These are phyloP conservation scores for Arachis stenosperma DNA, from an alignment of 306 rosid genomes.

Conservation along the genomic window DNA sequence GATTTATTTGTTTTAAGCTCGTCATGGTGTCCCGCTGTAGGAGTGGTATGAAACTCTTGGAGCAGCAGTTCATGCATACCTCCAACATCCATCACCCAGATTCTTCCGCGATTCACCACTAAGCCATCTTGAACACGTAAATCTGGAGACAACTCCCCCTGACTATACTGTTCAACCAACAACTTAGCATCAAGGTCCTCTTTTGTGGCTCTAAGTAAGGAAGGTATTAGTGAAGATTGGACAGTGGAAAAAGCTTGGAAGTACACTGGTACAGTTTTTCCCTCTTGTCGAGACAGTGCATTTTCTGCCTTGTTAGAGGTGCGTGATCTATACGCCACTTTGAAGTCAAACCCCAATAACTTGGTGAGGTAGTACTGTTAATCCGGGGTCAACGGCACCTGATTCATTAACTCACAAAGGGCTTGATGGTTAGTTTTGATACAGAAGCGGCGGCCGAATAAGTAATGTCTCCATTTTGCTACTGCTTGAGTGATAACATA, in stretches of 20 bases:
- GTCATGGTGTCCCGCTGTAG: neutral
- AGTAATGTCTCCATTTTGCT: neutral
- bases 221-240: neutral
- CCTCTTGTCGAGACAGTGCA: neutral
- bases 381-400: neutral
- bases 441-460: neutral
- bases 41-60: neutral
- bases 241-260: too few relatives aligned
- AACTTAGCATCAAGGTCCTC: too few relatives aligned
- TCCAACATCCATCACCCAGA: neutral
- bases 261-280: fast-evolving
- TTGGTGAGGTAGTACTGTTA: too few relatives aligned
- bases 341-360: neutral
- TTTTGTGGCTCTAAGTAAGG: neutral
- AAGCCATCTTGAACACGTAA: neutral
- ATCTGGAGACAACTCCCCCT: too few relatives aligned
- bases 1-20: neutral
- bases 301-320: neutral
- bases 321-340: neutral
- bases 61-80: fast-evolving
- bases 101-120: neutral
- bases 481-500: neutral
- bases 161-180: too few relatives aligned
- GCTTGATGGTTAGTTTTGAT: neutral
- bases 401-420: neutral